Percentiles rank a stretch among this genome's conserved stretches.
Conservation (phyloP, 2,329 filamentous ascomycete genomes). For the Clarireedia monteithiana region DNA sequence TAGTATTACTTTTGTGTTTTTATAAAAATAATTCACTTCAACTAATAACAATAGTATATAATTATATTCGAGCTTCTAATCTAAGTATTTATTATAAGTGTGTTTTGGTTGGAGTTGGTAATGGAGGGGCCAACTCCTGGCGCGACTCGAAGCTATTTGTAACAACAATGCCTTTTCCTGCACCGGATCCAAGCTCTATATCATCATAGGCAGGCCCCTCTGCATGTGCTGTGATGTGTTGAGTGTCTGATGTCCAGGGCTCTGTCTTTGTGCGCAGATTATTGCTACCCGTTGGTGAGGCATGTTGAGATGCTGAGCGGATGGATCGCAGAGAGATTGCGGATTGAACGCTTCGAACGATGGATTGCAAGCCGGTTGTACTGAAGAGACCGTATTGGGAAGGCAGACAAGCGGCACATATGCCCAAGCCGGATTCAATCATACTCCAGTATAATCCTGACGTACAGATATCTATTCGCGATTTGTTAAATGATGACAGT, state of each 20-base stretch:
- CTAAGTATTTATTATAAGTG: too few species aligned
- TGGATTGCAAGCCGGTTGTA: neutral
- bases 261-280: neutral
- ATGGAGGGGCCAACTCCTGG: neutral
- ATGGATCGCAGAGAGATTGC: neutral
- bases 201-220: neutral
- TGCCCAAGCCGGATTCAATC: slow-evolving; percentile 4
- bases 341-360: neutral
- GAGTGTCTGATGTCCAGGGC: neutral
- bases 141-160: slow-evolving; percentile 7
- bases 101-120: too few species aligned
- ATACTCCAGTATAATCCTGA: slow-evolving; percentile 4
- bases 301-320: neutral
- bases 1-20: too few species aligned
- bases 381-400: slow-evolving; percentile 4
- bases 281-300: too few species aligned
- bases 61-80: too few species aligned
- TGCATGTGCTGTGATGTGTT: too few species aligned
- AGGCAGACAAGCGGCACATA: slow-evolving; percentile 7
- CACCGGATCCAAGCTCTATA: neutral
- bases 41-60: too few species aligned
- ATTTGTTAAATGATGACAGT: too few species aligned
- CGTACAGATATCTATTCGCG: neutral
- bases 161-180: neutral
- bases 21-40: too few species aligned